Conservation (phyloP, 768 basidiomycete genomes). For the Calvatia gigantea region DNA sequence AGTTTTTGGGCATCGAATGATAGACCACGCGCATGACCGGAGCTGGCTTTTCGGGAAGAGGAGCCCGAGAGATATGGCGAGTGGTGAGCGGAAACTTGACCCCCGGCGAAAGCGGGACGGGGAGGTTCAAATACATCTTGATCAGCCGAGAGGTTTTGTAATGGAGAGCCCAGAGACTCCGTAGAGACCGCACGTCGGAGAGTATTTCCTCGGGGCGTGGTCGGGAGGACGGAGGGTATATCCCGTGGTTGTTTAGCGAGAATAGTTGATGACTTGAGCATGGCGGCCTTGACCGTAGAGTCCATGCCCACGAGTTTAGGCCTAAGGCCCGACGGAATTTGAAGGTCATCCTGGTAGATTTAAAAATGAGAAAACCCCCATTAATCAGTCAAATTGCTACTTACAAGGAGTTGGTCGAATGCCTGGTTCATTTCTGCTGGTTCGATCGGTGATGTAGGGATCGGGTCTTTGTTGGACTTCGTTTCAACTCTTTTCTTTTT, state of each 20-base stretch:
- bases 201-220: conserved; percentile 43
- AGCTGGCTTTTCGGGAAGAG: conserved; percentile 37
- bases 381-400: conserved; percentile 20
- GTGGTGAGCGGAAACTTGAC: conserved; percentile 37
- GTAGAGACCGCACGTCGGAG: conserved; percentile 72
- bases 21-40: conserved; percentile 49
- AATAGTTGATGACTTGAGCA: conserved; percentile 82
- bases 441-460: conserved; percentile 24
- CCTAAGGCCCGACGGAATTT: conserved; percentile 76
- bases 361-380: conserved; percentile 5
- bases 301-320: conserved; percentile 82
- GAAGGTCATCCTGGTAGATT: conserved; percentile 71
- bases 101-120: conserved; percentile 29
- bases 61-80: conserved; percentile 32
- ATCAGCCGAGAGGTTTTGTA: conserved; percentile 32
- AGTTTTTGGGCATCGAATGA: conserved; percentile 56
- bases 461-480: conserved; percentile 24
- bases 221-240: conserved; percentile 28
- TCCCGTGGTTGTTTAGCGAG: conserved; percentile 41
- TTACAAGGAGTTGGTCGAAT: conserved; percentile 79
- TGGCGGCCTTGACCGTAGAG: conserved; percentile 81
- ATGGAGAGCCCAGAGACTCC: conserved; percentile 63
- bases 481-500: conserved; percentile 36
- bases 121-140: conserved; percentile 38
- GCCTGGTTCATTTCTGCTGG: conserved; percentile 54